phyloP scores from a whole-genome alignment of 495 filamentous ascomycete species.

The Opeltia flavorubescens region DNA sequence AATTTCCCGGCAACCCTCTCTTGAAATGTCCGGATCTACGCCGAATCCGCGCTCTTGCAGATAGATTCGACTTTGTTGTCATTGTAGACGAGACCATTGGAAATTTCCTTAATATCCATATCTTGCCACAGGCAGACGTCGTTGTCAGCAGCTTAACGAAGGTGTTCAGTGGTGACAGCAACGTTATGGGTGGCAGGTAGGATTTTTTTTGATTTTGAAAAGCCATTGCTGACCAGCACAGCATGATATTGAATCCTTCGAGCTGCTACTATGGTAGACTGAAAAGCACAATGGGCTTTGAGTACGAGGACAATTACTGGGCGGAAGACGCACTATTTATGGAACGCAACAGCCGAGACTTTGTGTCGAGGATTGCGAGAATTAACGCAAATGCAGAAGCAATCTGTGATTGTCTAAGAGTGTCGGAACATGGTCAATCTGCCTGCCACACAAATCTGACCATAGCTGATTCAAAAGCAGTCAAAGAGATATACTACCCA shows the following conservation, averaged over 20 bases:
- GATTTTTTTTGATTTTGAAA: neutral
- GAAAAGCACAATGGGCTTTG: slow-evolving; percentile 41
- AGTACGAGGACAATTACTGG: slow-evolving; percentile 87
- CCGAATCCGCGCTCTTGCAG: slow-evolving; percentile 65
- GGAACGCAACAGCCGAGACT: slow-evolving; percentile 91
- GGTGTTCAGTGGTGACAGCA: slow-evolving; percentile 91
- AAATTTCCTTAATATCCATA: slow-evolving; percentile 89
- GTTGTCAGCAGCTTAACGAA: slow-evolving; percentile 92
- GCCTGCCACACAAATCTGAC: neutral
- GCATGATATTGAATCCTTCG: slow-evolving; percentile 73
- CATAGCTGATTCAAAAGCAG: slow-evolving; percentile 21
- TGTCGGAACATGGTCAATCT: slow-evolving; percentile 35
- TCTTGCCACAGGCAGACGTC: slow-evolving; percentile 76
- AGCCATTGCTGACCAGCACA: slow-evolving; percentile 16
- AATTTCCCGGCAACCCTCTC: slow-evolving; percentile 87
- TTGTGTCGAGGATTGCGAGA: slow-evolving; percentile 64
- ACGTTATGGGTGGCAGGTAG: slow-evolving; percentile 86
- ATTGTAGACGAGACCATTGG: slow-evolving; percentile 87
- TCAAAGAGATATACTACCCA: slow-evolving; percentile 79
- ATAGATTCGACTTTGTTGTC: slow-evolving; percentile 76
- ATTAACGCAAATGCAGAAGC: slow-evolving; percentile 80
- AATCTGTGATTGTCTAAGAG: slow-evolving; percentile 54
- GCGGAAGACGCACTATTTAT: slow-evolving; percentile 86
- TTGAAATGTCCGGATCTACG: slow-evolving; percentile 70
- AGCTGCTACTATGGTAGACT: slow-evolving; percentile 53